These are phyloP conservation scores for Dryadomyces quercivorus DNA, from an alignment of 2,329 filamentous ascomycete species.

Conservation along the genomic window DNA sequence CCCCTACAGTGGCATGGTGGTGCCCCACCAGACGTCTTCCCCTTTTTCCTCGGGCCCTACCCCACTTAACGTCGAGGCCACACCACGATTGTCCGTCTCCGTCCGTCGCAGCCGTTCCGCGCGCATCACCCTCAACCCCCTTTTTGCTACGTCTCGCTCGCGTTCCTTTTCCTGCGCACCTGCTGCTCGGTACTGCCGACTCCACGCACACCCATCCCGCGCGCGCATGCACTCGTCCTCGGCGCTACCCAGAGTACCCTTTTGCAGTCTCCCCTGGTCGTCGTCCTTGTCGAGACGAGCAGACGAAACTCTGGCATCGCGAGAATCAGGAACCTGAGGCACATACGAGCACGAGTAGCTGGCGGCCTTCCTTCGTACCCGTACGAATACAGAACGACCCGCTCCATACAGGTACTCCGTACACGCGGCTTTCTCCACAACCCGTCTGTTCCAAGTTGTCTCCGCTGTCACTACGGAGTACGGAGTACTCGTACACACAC, in stretches of 20 bases:
- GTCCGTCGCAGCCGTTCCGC: background rate
- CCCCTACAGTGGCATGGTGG: background rate
- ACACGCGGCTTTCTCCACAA: background rate
- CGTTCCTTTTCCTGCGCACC: background rate
- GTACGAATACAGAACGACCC: too few relatives aligned
- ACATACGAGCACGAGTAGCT: too few relatives aligned
- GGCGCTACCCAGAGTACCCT: too few relatives aligned
- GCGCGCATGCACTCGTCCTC: too few relatives aligned
- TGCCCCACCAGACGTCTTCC: background rate
- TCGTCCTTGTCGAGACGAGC: too few relatives aligned
- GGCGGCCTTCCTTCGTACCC: too few relatives aligned
- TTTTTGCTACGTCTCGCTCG: background rate
- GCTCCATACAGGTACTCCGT: background rate
- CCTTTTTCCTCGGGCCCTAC: background rate
- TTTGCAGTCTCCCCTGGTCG: too few relatives aligned
- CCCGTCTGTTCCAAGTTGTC: background rate
- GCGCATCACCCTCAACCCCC: background rate
- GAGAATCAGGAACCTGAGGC: too few relatives aligned
- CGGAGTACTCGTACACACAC: too few relatives aligned
- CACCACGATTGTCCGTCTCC: background rate
- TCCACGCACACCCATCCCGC: too few relatives aligned
- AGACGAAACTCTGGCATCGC: too few relatives aligned
- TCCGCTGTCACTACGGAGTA: background rate
- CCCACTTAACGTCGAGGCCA: background rate
- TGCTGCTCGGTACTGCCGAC: too few relatives aligned